Evolutionary conservation across 164 flowering plant species (phyloP).

Genomic region (Sedum album): DNA sequence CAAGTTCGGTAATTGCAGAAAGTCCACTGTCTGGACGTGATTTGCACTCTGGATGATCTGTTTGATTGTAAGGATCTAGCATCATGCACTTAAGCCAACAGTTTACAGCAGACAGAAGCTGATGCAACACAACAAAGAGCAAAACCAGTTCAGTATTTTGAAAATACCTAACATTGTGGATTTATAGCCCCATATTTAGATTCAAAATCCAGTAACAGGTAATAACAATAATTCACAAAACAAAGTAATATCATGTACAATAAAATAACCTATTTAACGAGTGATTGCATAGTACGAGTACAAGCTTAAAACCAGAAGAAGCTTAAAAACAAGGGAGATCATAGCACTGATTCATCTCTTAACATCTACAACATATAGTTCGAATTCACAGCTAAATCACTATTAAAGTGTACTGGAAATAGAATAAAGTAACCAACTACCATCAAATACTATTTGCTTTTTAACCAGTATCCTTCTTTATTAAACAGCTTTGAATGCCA

Average conservation of each 20-base stretch:
- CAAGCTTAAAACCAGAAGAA: not conserved
- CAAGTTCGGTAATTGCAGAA: not conserved
- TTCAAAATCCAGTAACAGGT: not conserved
- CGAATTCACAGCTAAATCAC: not conserved
- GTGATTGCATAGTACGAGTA: not conserved
- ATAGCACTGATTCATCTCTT: not conserved
- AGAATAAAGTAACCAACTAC: not conserved
- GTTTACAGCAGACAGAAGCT: not conserved
- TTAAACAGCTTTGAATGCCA: not conserved
- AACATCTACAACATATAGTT: not conserved
- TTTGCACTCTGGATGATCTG: not conserved
- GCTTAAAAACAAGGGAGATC: not conserved
- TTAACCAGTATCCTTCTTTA: not conserved
- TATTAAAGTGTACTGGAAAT: not conserved
- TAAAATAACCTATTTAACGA: not conserved
- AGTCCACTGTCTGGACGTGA: not conserved
- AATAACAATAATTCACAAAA: not conserved
- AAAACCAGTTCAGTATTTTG: not conserved
- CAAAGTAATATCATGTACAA: not conserved
- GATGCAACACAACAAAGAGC: not conserved
- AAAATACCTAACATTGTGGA: not conserved
- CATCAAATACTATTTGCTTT: not conserved
- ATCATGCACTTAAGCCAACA: not conserved
- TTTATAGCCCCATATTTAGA: no score
- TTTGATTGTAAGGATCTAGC: not conserved